Conservation (phyloP, 2,329 filamentous ascomycete genomes). For the Elsinoe fawcettii region DNA sequence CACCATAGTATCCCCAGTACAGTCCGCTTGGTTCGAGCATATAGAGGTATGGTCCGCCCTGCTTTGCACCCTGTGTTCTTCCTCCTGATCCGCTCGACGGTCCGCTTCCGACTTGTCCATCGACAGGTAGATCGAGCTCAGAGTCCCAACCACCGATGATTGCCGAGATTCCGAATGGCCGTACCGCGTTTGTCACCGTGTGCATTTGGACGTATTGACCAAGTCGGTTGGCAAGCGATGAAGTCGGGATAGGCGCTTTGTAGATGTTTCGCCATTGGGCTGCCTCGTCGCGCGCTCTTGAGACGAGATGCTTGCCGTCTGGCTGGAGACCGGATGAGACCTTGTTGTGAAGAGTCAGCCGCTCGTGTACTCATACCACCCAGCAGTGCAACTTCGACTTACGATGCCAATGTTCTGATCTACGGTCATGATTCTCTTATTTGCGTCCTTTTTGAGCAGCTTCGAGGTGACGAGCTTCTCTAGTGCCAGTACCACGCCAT, state of each 20-base stretch:
- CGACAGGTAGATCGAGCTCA: conserved; percentile 74
- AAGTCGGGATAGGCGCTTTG: conserved; percentile 86
- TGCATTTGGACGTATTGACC: conserved; percentile 95
- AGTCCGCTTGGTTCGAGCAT: conserved; percentile 98
- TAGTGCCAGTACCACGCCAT: conserved; percentile 89
- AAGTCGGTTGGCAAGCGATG: conserved; percentile 84
- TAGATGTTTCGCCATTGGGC: conserved; percentile 84
- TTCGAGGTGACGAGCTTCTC: conserved; percentile 97
- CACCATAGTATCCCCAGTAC: conserved; percentile 99
- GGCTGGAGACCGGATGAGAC: conserved; percentile 91
- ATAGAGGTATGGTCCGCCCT: conserved; percentile 88
- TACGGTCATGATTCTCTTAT: conserved; percentile 93
- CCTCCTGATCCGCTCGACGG: conserved; percentile 74
- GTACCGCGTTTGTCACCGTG: conserved; percentile 93
- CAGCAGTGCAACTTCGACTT: conserved; percentile 34
- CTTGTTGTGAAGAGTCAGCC: conserved; percentile 39
- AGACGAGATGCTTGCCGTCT: conserved; percentile 90
- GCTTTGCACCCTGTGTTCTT: conserved; percentile 64
- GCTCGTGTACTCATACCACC: not conserved
- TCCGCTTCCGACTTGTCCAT: conserved; percentile 80
- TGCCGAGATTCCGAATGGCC: conserved; percentile 91
- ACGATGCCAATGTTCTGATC: conserved; percentile 92
- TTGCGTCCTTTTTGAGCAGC: conserved; percentile 86
- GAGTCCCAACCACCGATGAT: conserved; percentile 93
- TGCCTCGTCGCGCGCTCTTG: conserved; percentile 88